Evolutionary conservation across 1,139 yeast genomes (phyloP).

Genomic region (Blastobotrys illinoisensis): DNA sequence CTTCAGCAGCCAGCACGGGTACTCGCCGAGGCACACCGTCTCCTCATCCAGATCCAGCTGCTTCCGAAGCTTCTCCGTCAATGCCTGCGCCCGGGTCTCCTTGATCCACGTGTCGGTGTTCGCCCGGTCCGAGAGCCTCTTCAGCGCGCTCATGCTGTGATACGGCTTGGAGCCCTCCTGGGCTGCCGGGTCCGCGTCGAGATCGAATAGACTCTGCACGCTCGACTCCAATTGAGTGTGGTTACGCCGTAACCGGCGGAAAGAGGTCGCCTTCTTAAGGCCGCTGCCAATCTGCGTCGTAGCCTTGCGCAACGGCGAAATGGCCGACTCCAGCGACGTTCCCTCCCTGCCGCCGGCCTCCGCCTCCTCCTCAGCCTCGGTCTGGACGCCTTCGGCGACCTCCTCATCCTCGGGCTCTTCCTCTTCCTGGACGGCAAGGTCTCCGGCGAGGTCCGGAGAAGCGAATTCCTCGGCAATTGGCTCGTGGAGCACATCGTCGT

Average conservation of each 20-base stretch:
- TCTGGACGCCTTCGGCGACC: not conserved
- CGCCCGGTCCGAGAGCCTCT: not conserved
- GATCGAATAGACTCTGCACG: not conserved
- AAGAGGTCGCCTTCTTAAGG: not conserved
- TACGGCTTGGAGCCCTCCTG: not conserved
- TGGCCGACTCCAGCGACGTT: not conserved
- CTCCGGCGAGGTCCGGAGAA: not conserved
- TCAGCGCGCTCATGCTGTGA: not conserved
- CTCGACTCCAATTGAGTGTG: not conserved
- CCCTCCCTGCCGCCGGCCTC: not conserved
- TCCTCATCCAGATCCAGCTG: slow-evolving; percentile 25
- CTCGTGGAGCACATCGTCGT: slow-evolving; percentile 15
- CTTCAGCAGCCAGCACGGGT: slow-evolving; percentile 71
- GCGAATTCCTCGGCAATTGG: slow-evolving; percentile 15
- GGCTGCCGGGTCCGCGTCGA: not conserved
- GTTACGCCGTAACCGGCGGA: not conserved
- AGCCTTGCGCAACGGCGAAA: not conserved
- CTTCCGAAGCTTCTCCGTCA: slow-evolving; percentile 25
- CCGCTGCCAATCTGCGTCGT: not conserved
- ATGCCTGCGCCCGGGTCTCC: slow-evolving; percentile 21
- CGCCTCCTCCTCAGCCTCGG: not conserved
- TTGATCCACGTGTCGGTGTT: slow-evolving; percentile 6
- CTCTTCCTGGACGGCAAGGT: not conserved
- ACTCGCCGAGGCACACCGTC: slow-evolving; percentile 35
- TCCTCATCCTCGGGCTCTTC: not conserved